Evolutionary conservation across 495 filamentous ascomycete genomes (phyloP).

Genomic region (Neurospora tetrasperma): DNA sequence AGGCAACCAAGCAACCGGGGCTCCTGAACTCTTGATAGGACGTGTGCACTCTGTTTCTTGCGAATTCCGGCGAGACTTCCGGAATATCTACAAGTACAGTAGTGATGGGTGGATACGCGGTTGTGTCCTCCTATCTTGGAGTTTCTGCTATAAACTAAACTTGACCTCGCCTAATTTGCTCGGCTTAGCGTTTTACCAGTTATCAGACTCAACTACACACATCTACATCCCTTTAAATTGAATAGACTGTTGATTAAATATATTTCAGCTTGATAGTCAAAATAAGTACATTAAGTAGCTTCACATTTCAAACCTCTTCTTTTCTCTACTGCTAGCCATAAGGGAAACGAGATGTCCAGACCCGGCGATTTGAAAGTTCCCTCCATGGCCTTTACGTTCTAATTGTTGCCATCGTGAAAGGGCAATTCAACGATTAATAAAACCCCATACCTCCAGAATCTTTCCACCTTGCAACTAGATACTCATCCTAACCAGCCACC

Average conservation of each 20-base stretch:
- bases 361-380: neutral
- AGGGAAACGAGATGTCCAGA: neutral
- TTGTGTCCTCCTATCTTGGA: no score
- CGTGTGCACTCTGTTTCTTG: neutral
- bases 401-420: neutral
- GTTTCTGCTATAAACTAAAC: neutral
- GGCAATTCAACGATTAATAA: no score
- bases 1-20: neutral
- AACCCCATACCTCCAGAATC: no score
- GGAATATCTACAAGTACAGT: neutral
- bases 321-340: neutral
- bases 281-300: no score
- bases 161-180: neutral
- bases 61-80: neutral
- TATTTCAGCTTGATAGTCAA: neutral
- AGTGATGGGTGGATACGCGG: neutral
- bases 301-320: no score
- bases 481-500: constrained; percentile 12
- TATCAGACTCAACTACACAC: neutral
- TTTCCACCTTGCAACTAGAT: no score
- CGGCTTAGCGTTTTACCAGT: neutral
- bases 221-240: neutral
- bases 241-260: neutral
- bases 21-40: neutral
- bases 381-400: neutral